A percentile compares a stretch with the other conserved stretches of the same genome.
phyloP scores from a whole-genome alignment of 2,329 filamentous ascomycete species.

The Trichophyton rubrum region DNA sequence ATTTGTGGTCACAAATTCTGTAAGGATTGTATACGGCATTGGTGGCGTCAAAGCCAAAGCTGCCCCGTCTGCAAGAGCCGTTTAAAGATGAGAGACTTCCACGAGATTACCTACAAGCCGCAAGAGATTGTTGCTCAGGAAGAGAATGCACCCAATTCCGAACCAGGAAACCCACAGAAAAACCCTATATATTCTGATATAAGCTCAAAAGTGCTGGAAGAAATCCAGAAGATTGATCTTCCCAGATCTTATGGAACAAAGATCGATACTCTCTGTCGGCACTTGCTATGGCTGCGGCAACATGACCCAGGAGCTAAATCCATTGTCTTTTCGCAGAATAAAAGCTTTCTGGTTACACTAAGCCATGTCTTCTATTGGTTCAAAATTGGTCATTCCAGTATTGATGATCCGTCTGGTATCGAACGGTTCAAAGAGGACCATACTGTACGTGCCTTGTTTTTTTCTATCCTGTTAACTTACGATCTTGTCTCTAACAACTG shows the following conservation, averaged over 20 bases:
- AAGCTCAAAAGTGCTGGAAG: conserved; percentile 53
- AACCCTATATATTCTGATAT: conserved; percentile 66
- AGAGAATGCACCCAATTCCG: conserved; percentile 22
- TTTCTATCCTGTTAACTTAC: neutral
- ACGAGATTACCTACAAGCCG: conserved; percentile 75
- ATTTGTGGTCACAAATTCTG: conserved; percentile 88
- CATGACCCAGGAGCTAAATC: conserved; percentile 80
- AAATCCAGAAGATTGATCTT: conserved; percentile 74
- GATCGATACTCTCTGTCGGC: conserved; percentile 68
- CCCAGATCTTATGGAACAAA: conserved; percentile 71
- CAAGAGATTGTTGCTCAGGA: conserved; percentile 58
- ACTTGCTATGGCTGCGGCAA: conserved; percentile 72
- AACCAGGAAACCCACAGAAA: conserved; percentile 22
- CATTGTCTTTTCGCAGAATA: conserved; percentile 88
- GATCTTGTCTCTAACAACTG: conserved; percentile 17
- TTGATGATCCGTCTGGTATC: conserved; percentile 58
- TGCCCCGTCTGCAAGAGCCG: conserved; percentile 75
- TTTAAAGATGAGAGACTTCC: conserved; percentile 55
- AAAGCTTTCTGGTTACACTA: conserved; percentile 65
- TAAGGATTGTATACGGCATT: conserved; percentile 69
- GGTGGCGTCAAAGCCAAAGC: conserved; percentile 61
- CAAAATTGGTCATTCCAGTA: conserved; percentile 59
- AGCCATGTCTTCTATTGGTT: conserved; percentile 56
- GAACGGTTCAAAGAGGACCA: conserved; percentile 65
- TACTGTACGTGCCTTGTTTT: conserved; percentile 22